Conservation (phyloP, 225 moss, liverwort and hornwort species). For the Bryum argenteum region DNA sequence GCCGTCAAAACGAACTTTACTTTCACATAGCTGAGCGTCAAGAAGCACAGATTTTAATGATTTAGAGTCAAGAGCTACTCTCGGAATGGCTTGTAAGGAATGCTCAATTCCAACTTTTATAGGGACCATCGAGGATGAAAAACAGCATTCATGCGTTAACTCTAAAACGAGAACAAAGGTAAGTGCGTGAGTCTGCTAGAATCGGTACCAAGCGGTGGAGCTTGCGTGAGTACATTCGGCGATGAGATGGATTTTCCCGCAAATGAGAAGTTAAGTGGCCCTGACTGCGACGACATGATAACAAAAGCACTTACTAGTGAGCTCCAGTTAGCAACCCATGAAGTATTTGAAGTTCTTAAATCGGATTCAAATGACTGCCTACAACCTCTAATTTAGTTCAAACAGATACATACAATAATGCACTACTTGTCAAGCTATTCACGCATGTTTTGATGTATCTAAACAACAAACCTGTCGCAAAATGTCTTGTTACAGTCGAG, state of each 20-base stretch:
- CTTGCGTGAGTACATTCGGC: constrained; percentile 70
- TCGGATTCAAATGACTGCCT: not conserved
- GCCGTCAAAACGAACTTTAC: not conserved
- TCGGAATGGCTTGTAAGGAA: too few relatives aligned
- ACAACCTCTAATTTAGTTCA: not conserved
- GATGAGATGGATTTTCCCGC: constrained; percentile 62
- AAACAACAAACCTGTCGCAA: constrained; percentile 58
- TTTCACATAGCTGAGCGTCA: not conserved
- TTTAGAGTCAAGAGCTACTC: too few relatives aligned
- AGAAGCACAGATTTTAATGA: too few relatives aligned
- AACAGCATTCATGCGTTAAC: not conserved
- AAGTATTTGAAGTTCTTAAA: constrained; percentile 3
- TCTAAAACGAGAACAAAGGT: not conserved
- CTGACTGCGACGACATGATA: constrained; percentile 43
- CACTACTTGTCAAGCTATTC: too few relatives aligned
- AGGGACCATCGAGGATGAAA: not conserved
- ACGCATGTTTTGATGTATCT: too few relatives aligned
- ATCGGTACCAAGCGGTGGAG: constrained; percentile 58
- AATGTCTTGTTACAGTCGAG: constrained; percentile 61
- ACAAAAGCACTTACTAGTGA: constrained; percentile 19
- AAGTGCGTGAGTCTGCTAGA: not conserved
- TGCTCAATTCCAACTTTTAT: not conserved
- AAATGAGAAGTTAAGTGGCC: constrained; percentile 64
- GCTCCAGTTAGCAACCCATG: not conserved
- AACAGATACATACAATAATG: not conserved